Conservation (phyloP, 192 early-diverging fungal species). For the Backusella australiensis region DNA sequence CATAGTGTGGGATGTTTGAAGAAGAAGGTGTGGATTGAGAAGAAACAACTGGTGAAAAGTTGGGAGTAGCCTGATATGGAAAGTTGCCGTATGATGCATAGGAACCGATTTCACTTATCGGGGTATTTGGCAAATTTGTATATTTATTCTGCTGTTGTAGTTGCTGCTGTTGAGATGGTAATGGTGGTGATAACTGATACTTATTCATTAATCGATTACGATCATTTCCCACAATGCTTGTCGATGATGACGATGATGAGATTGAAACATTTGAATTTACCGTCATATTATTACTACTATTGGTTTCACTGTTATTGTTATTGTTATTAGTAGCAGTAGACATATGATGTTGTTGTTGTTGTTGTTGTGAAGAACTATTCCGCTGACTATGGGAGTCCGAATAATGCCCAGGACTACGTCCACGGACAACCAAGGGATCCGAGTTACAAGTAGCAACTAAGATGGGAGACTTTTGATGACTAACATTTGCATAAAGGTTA, state of each 20-base stretch:
- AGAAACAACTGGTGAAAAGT: background rate
- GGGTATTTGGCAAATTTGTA: constrained; percentile 16
- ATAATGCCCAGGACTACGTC: constrained; percentile 88
- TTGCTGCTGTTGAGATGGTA: background rate
- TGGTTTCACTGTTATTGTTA: background rate
- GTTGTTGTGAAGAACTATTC: background rate
- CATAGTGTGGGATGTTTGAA: background rate
- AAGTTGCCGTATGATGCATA: constrained; percentile 5
- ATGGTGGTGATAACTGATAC: background rate
- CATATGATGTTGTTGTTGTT: background rate
- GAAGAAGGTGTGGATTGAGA: constrained; percentile 1
- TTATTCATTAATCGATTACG: background rate
- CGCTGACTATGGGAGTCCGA: constrained; percentile 39
- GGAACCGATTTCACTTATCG: constrained; percentile 10
- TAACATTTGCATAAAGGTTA: constrained; percentile 65
- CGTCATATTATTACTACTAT: background rate
- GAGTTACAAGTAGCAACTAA: constrained; percentile 63
- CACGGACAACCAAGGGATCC: constrained; percentile 80
- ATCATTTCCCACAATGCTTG: background rate
- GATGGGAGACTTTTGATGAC: constrained; percentile 49
- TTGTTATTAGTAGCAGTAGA: background rate
- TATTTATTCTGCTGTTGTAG: background rate
- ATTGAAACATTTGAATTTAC: background rate
- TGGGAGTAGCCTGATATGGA: constrained; percentile 7
- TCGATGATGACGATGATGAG: background rate